Evolutionary conservation across 352 stramenopile species (phyloP), one percentile per base, ranked within the genome.

Genomic region (Phytophthora foliorum): DNA sequence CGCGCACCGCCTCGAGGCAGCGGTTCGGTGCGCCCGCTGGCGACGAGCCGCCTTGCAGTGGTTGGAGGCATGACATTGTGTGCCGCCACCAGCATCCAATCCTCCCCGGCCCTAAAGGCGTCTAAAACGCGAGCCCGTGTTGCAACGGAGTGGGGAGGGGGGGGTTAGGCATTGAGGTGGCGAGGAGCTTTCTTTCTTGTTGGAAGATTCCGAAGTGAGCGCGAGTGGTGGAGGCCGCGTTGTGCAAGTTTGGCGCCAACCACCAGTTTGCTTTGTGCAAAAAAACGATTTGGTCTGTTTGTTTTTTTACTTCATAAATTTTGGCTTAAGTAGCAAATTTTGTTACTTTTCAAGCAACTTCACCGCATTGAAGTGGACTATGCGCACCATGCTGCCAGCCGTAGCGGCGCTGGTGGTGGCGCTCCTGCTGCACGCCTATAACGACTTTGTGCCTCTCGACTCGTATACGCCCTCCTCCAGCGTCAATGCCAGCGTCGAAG

Each of bases 381-480:
- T n/a, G n/a, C 32, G 31, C 42, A 22, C 41, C 22, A 19, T 53
- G 2, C 17, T 60, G 17, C 34, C 59, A 24, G 21, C 61, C 21
- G 42, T 78, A 0, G 31, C 49, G 4, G 57, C 45, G 48, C 14
- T 84, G 36, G 22, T 86, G 14, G 39, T 58, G 22, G 78, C 75
- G 58, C 69, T 84, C 22, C 53, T 64, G n/a, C 34, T 84, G 36
- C 80, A 86, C 63, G 52, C 60, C 3, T 69, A 75, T 31, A 77
- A 89, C 58, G 75, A 88, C 59, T 90, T 91, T 52, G 67, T 17
- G 13, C 84, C 84, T 5, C 7, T 79, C 14, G 82, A 92, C 67
- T 67, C 69, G 13, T 88, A 86, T 49, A 22, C 60, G 0, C 60
- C 64, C 0, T 60, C 17, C 4, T 4, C 14, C 7, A 64, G 54